Conservation (phyloP, 495 filamentous ascomycete genomes). For the Ascodesmis nigricans region DNA sequence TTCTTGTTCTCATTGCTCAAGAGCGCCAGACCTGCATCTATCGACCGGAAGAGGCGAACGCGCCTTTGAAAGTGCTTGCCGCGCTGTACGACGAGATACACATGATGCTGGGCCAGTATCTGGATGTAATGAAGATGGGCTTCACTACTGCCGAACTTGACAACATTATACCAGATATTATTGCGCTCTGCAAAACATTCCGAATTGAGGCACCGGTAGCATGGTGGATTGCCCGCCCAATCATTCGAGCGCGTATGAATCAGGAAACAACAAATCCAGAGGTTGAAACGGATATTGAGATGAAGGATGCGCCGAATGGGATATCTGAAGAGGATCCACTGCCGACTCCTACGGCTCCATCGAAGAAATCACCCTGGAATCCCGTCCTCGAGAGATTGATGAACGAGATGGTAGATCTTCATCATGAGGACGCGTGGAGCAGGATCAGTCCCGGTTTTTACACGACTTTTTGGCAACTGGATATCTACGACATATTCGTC, state of each 20-base stretch:
- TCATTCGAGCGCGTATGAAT: slow-evolving; percentile 35
- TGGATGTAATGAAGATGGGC: slow-evolving; percentile 69
- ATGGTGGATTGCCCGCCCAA: slow-evolving; percentile 64
- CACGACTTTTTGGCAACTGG: slow-evolving; percentile 80
- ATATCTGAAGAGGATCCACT: slow-evolving; percentile 5
- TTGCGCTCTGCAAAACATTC: slow-evolving; percentile 51
- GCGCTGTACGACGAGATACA: slow-evolving; percentile 80
- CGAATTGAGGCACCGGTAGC: slow-evolving; percentile 63
- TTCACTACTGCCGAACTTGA: slow-evolving; percentile 60
- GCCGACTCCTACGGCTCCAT: slow-evolving; percentile 16
- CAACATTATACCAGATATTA: slow-evolving; percentile 50
- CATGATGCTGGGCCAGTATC: slow-evolving; percentile 58
- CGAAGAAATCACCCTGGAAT: slow-evolving; percentile 34
- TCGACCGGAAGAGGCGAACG: slow-evolving; percentile 38
- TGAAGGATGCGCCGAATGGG: slow-evolving; percentile 23
- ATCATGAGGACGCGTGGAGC: slow-evolving; percentile 43
- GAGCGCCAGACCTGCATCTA: slow-evolving; percentile 63
- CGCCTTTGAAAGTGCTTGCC: slow-evolving; percentile 50
- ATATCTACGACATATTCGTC: slow-evolving; percentile 55
- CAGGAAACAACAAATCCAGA: slow-evolving; percentile 16
- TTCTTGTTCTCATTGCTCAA: slow-evolving; percentile 76
- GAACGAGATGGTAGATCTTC: slow-evolving; percentile 35
- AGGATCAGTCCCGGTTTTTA: slow-evolving; percentile 56
- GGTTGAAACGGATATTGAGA: slow-evolving; percentile 22
- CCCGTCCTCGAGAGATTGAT: slow-evolving; percentile 60